Evolutionary conservation across 2,329 filamentous ascomycete species (phyloP), one percentile per base, ranked within the genome.

Genomic region (Diaporthe velutina): DNA sequence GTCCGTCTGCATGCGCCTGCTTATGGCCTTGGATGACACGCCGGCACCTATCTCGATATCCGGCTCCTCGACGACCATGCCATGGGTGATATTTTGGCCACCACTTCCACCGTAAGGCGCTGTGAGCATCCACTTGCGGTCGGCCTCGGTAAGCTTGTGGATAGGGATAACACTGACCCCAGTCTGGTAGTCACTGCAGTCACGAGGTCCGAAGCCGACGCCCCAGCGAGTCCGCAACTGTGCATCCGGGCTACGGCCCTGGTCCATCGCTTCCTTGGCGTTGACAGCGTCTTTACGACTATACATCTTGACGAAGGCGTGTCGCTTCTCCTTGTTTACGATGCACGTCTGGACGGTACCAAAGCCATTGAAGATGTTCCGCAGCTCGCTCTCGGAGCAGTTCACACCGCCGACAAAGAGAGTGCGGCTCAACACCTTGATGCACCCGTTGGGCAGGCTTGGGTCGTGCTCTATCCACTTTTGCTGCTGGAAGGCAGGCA

Each of bases 291-390:
- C 95, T 76, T 91, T 89, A 50, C 97, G 95, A 77, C 91, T 97
- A 78, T 97, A 90, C 97, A 99, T 99, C 86, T 99, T 99, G 80
- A 99, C 96, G 83, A 99, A 99, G 8, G 97, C 97, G 84, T 99
- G 97, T 25, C 97, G 94, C 86, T 98, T 99, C 81, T 99, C 97
- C 80, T 95, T 94, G 86, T 99, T 98, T 78, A 98, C 96, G 78
- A 99, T 99, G 84, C 96, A 98, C 1, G 96, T 98, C 84, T 99
- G 97, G 5, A 99, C 97, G 71, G 92, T 88, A 75, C 97, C 97
- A 81, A 93, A 98, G 60, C 92, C 92, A 80, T 87, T 88, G 83
- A 99, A 99, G 58, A 98, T 92, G 68, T 86, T 86, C 71, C 95
- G 92, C 71, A 99, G 89, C 82, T 98, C 95, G 74, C 89, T 87